Conservation (phyloP, 2,329 filamentous ascomycete genomes). For the Sporothrix pallida region DNA sequence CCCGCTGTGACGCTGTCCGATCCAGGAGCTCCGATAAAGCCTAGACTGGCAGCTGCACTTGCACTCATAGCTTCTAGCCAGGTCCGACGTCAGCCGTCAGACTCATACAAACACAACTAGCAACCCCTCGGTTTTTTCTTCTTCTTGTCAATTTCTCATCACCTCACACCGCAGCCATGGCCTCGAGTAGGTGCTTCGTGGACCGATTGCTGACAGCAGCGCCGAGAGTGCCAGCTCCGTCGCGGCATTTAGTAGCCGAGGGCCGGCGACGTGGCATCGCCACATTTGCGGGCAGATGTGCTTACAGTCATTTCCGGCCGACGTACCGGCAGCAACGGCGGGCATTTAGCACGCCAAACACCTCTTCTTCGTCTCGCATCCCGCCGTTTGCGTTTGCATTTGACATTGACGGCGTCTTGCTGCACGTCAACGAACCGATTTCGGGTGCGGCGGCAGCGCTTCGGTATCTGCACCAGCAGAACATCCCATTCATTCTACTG, state of each 20-base stretch:
- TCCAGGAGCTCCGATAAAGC: conserved; percentile 20
- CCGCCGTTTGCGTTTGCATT: conserved; percentile 50
- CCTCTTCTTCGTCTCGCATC: conserved; percentile 1
- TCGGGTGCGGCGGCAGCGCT: conserved; percentile 79
- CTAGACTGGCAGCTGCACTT: background rate
- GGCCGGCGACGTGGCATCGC: background rate
- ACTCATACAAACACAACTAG: background rate
- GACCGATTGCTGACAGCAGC: conserved; percentile 9
- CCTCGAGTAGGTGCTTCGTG: conserved; percentile 1
- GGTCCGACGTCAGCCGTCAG: background rate
- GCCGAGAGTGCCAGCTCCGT: background rate
- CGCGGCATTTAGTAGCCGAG: conserved; percentile 18
- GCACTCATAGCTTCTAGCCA: conserved; percentile 16
- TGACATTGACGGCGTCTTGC: conserved; percentile 89
- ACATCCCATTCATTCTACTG: conserved; percentile 89
- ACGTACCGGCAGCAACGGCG: background rate
- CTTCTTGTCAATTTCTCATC: background rate
- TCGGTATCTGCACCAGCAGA: conserved; percentile 70
- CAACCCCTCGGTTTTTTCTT: background rate
- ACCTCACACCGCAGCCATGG: background rate
- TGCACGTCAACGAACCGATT: conserved; percentile 79
- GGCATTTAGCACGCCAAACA: background rate
- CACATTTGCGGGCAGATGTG: conserved; percentile 2
- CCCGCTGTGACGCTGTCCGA: background rate
- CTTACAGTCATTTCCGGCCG: background rate